phyloP scores from a whole-genome alignment of 495 filamentous ascomycete genomes.

The Wilcoxina mikolae region DNA sequence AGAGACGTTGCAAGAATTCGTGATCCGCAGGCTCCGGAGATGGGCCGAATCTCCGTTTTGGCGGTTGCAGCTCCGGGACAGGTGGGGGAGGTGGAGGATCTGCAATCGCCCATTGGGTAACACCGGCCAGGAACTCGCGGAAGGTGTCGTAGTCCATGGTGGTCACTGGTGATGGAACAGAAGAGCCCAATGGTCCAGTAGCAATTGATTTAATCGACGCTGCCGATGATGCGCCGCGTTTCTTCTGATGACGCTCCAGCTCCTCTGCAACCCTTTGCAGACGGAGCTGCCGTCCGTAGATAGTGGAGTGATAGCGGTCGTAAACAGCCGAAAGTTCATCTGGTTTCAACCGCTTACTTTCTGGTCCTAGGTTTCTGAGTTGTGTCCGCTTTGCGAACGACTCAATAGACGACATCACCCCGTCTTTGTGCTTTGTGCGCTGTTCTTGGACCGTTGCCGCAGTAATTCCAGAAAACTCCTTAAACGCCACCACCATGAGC shows the following conservation, averaged over 20 bases:
- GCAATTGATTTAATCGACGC: slow-evolving; percentile 2
- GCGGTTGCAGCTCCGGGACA: background rate
- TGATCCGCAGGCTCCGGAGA: slow-evolving; percentile 73
- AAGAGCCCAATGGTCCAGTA: background rate
- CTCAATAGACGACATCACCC: slow-evolving; percentile 84
- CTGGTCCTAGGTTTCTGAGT: slow-evolving; percentile 86
- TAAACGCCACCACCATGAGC: slow-evolving; percentile 96
- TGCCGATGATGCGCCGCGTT: slow-evolving; percentile 4
- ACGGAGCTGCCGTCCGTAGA: slow-evolving; percentile 82
- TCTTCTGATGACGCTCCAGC: slow-evolving; percentile 38
- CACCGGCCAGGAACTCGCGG: slow-evolving; percentile 76
- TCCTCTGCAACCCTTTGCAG: slow-evolving; percentile 65
- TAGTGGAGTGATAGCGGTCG: slow-evolving; percentile 75
- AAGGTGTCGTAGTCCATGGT: slow-evolving; percentile 96
- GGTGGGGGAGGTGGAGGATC: slow-evolving; percentile 33
- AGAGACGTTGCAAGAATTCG: slow-evolving; percentile 84
- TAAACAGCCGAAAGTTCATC: slow-evolving; percentile 82
- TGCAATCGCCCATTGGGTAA: slow-evolving; percentile 79
- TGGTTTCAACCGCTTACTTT: slow-evolving; percentile 72
- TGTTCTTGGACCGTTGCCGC: slow-evolving; percentile 81
- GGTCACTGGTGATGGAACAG: slow-evolving; percentile 21
- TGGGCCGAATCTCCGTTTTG: background rate
- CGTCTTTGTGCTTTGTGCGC: slow-evolving; percentile 79
- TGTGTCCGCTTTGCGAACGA: slow-evolving; percentile 93
- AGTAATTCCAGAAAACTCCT: slow-evolving; percentile 89